These are phyloP conservation scores for Auricularia auricula-judae DNA, from an alignment of 768 basidiomycete genomes.

Conservation along the genomic window DNA sequence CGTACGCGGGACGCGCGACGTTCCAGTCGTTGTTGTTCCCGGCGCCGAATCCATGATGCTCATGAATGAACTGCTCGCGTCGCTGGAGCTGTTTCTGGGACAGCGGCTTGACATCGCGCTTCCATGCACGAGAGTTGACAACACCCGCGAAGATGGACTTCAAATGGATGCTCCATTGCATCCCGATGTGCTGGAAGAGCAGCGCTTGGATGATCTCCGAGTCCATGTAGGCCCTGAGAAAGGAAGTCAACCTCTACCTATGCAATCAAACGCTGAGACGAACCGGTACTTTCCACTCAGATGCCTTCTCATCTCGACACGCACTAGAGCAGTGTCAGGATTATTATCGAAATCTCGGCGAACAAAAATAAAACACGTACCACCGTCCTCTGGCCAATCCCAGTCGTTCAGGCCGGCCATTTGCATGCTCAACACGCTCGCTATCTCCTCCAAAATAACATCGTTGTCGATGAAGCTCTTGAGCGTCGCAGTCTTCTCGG, in stretches of 20 bases:
- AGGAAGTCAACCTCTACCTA: too few species aligned
- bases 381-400: conserved; percentile 34
- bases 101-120: background rate
- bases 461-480: conserved; percentile 30
- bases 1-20: too few species aligned
- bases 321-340: conserved; percentile 5
- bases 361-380: too few species aligned
- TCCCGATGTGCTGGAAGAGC: conserved; percentile 33
- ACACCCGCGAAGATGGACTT: conserved; percentile 13
- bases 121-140: background rate
- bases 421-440: conserved; percentile 37
- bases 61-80: too few species aligned
- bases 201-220: conserved; percentile 36
- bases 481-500: conserved; percentile 29
- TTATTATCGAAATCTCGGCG: too few species aligned
- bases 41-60: too few species aligned
- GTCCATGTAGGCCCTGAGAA: conserved; percentile 19
- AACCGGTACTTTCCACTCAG: conserved; percentile 39
- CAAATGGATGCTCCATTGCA: conserved; percentile 25
- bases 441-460: conserved; percentile 28
- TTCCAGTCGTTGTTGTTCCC: too few species aligned
- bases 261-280: conserved; percentile 12
- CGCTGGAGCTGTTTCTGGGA: background rate
- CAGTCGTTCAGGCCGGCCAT: conserved; percentile 29
- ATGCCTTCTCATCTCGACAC: conserved; percentile 34